These are phyloP conservation scores for Aspergillus novofumigatus DNA, from an alignment of 2,329 filamentous ascomycete genomes.

Conservation along the genomic window DNA sequence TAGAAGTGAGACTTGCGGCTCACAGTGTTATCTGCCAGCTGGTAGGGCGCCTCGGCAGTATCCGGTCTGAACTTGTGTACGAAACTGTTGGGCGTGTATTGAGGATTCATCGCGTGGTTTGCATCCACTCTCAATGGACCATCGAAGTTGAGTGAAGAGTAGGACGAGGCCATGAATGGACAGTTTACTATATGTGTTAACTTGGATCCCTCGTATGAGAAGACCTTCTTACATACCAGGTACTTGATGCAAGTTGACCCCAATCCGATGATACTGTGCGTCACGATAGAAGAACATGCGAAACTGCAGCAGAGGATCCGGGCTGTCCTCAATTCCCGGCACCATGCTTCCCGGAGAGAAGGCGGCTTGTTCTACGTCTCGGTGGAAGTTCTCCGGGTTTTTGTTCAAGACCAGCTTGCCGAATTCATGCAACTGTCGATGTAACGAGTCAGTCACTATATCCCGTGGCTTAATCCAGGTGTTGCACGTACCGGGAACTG, in stretches of 20 bases:
- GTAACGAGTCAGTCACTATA: not conserved
- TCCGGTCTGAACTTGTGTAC: slow-evolving; percentile 50
- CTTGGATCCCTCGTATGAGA: not conserved
- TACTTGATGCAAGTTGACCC: slow-evolving; percentile 50
- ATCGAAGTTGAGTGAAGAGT: slow-evolving; percentile 48
- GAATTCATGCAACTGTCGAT: slow-evolving; percentile 39
- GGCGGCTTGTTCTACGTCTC: slow-evolving; percentile 50
- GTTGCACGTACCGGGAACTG: slow-evolving; percentile 38
- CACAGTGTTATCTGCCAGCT: slow-evolving; percentile 48
- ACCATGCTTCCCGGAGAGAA: slow-evolving; percentile 52
- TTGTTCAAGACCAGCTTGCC: slow-evolving; percentile 51
- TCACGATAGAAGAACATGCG: slow-evolving; percentile 50
- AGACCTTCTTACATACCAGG: slow-evolving; percentile 21
- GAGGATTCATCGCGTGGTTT: slow-evolving; percentile 45
- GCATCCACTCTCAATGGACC: slow-evolving; percentile 47
- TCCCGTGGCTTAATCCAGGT: too few relatives aligned
- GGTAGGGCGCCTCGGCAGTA: slow-evolving; percentile 48
- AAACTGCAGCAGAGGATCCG: slow-evolving; percentile 48
- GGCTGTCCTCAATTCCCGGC: slow-evolving; percentile 48
- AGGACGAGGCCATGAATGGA: slow-evolving; percentile 48
- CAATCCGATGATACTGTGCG: slow-evolving; percentile 51
- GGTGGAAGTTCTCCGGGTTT: slow-evolving; percentile 51
- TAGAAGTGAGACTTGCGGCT: slow-evolving; percentile 52
- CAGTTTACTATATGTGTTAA: slow-evolving; percentile 27
- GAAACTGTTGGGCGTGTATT: slow-evolving; percentile 52